Percentiles rank a stretch among this genome's conserved stretches.
phyloP scores from a whole-genome alignment of 805 yeast species.

The Hanseniaspora pseudoguilliermondii region DNA sequence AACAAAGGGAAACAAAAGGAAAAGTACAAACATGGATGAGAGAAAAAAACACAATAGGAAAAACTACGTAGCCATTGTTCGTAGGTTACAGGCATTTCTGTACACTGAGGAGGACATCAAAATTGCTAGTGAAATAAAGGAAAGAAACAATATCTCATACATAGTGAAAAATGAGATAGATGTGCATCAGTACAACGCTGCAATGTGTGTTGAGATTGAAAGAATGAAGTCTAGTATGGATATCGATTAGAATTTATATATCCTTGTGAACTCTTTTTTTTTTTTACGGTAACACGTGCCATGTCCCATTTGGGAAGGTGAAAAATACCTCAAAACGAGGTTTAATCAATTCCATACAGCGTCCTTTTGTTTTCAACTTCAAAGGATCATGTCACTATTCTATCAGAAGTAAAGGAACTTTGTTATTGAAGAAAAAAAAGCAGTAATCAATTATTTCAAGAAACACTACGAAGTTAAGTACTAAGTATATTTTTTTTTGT shows the following conservation, averaged over 20 bases:
- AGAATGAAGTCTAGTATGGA: background rate
- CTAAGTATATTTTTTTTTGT: too few species aligned
- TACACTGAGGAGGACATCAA: background rate
- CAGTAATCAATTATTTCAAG: too few species aligned
- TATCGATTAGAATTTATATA: too few species aligned
- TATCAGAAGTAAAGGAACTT: too few species aligned
- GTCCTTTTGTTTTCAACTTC: background rate
- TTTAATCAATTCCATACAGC: background rate
- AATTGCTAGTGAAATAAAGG: background rate
- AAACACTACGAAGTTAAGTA: too few species aligned
- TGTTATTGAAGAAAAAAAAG: too few species aligned
- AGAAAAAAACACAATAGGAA: background rate
- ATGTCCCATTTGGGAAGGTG: background rate
- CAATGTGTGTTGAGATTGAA: background rate
- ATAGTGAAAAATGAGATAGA: background rate
- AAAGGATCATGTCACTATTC: too few species aligned
- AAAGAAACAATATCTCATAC: background rate
- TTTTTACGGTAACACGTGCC: background rate
- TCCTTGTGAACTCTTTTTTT: background rate
- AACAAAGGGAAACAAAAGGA: constrained; percentile 27
- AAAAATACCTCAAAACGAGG: constrained; percentile 1
- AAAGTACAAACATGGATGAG: background rate
- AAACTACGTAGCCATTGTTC: background rate
- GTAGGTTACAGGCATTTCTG: background rate
- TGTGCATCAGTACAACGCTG: background rate